phyloP scores from a whole-genome alignment of 208 protist genomes.

The Porcisia deanei region DNA sequence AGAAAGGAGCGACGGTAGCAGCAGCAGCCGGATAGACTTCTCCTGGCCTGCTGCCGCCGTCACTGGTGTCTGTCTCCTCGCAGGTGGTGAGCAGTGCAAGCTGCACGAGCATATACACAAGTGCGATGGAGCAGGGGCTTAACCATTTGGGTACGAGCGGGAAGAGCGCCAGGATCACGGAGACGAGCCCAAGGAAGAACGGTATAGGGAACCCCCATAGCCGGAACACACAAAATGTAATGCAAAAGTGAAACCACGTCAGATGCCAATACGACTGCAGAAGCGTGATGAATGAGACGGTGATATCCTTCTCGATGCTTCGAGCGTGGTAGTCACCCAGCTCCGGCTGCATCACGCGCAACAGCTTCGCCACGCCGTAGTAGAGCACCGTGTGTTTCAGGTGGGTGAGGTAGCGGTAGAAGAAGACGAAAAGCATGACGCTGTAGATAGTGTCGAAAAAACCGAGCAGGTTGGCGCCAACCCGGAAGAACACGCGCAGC shows the following conservation, averaged over 20 bases:
- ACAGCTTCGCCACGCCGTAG: slow-evolving; percentile 64
- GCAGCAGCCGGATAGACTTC: neutral
- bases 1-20: neutral
- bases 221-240: slow-evolving; percentile 63
- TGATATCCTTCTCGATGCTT: slow-evolving; percentile 74
- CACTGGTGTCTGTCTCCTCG: neutral
- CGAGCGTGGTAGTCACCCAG: slow-evolving; percentile 53
- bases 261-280: slow-evolving; percentile 77
- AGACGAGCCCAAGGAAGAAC: slow-evolving; percentile 50
- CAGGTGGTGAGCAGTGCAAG: slow-evolving; percentile 15
- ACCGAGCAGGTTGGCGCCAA: slow-evolving; percentile 46
- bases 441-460: slow-evolving; percentile 70
- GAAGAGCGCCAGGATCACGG: slow-evolving; percentile 58
- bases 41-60: neutral
- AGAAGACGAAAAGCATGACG: slow-evolving; percentile 57
- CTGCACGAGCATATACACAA: slow-evolving; percentile 18
- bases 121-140: slow-evolving; percentile 48
- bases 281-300: slow-evolving; percentile 56
- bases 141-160: slow-evolving; percentile 67
- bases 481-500: slow-evolving; percentile 19
- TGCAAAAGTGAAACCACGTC: slow-evolving; percentile 74
- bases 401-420: slow-evolving; percentile 62
- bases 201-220: slow-evolving; percentile 44
- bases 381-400: slow-evolving; percentile 77
- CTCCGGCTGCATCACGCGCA: slow-evolving; percentile 46